Percentiles rank a stretch among this genome's conserved stretches.
Evolutionary conservation across 345 rosid species (phyloP).

Genomic region (Geranium rotundifolium): DNA sequence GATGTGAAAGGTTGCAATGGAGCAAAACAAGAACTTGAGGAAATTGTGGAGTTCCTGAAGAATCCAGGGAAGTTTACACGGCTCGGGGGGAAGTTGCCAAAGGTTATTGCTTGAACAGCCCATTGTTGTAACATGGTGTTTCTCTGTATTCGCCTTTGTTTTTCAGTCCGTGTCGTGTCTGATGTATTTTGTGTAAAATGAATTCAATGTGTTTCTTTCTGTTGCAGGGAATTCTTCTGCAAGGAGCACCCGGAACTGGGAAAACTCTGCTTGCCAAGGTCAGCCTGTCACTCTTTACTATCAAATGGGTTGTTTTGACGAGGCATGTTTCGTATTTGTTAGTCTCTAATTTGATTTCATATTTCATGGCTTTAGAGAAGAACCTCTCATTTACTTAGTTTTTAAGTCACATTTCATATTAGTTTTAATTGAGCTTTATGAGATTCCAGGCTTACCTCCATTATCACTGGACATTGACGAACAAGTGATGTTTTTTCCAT

Average conservation of each 20-base stretch:
- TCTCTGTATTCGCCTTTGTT: background rate
- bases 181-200: slow-evolving; percentile 1
- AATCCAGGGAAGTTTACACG: slow-evolving; percentile 94
- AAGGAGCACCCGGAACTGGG: slow-evolving; percentile 99
- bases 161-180: background rate
- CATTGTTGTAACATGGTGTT: slow-evolving; percentile 1
- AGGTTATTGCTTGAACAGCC: slow-evolving; percentile 31
- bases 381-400: too few species aligned
- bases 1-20: slow-evolving; percentile 99
- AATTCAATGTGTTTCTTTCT: slow-evolving; percentile 12
- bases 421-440: too few species aligned
- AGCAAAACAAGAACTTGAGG: slow-evolving; percentile 99
- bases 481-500: background rate
- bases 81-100: slow-evolving; percentile 96
- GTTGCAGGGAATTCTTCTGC: slow-evolving; percentile 86
- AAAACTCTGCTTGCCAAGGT: slow-evolving; percentile 97
- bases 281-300: slow-evolving; percentile 7
- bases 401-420: too few species aligned
- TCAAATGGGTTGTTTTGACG: background rate
- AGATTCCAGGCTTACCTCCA: too few species aligned
- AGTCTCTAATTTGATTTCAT: background rate
- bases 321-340: background rate
- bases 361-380: background rate
- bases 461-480: background rate
- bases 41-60: slow-evolving; percentile 90